phyloP scores from a whole-genome alignment of 306 rosid genomes.

The Echinosophora koreensis region DNA sequence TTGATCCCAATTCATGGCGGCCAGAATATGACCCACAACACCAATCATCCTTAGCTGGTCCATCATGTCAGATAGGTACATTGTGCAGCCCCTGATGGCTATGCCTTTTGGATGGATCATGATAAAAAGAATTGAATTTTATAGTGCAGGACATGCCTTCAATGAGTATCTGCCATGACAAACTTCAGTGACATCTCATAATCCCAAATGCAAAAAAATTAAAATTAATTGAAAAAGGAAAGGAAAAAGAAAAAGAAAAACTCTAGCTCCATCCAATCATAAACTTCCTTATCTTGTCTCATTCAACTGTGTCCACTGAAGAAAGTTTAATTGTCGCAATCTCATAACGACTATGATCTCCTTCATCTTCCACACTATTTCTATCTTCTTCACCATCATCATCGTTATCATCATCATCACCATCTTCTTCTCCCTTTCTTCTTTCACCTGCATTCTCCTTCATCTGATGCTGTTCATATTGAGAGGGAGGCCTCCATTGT shows the following conservation, averaged over 20 bases:
- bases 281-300: conserved; percentile 59
- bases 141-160: conserved; percentile 39
- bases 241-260: conserved; percentile 13
- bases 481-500: conserved; percentile 79
- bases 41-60: conserved; percentile 59
- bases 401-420: conserved; percentile 36
- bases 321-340: conserved; percentile 60
- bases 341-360: conserved; percentile 52
- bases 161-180: conserved; percentile 39
- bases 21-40: conserved; percentile 59
- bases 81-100: conserved; percentile 39
- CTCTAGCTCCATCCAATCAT: conserved; percentile 39
- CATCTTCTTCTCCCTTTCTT: conserved; percentile 43
- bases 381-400: conserved; percentile 61
- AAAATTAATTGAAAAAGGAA: conserved; percentile 23
- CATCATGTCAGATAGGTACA: conserved; percentile 52
- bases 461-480: conserved; percentile 7
- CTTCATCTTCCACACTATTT: conserved; percentile 53
- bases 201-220: conserved; percentile 39
- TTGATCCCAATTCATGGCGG: conserved; percentile 51
- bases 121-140: conserved; percentile 44
- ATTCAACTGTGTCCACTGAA: conserved; percentile 67
- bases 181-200: conserved; percentile 41
- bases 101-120: conserved; percentile 22
- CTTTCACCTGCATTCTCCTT: conserved; percentile 6